Evolutionary conservation across 1,284 basidiomycete genomes (phyloP).

Genomic region (Sporisorium exsertum): DNA sequence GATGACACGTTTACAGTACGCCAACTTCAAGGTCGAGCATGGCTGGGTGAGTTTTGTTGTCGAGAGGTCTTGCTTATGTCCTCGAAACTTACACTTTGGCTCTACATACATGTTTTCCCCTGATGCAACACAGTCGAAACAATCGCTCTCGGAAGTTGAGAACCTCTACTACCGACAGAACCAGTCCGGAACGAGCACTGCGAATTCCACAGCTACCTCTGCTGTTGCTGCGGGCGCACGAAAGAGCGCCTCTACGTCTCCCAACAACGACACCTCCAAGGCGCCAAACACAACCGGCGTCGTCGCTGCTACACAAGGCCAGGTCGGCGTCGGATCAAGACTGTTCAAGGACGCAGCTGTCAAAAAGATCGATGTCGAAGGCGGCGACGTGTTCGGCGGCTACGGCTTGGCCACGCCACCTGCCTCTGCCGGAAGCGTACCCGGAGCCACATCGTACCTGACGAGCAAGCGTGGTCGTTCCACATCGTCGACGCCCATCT

Average conservation of each 20-base stretch:
- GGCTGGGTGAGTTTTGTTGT: constrained; percentile 55
- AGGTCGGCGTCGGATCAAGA: constrained; percentile 25
- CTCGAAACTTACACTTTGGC: constrained; percentile 8
- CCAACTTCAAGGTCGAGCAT: constrained; percentile 66
- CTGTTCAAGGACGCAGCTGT: constrained; percentile 51
- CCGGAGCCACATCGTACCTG: constrained; percentile 37
- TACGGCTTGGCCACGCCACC: constrained; percentile 52
- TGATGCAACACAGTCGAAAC: constrained; percentile 45
- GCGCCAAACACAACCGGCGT: constrained; percentile 28
- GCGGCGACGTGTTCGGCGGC: constrained; percentile 51
- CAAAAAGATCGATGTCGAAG: constrained; percentile 45
- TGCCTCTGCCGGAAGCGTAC: constrained; percentile 39
- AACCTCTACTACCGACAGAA: constrained; percentile 64
- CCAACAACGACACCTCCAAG: constrained; percentile 28
- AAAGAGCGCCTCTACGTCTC: constrained; percentile 36
- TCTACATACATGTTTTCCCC: neutral
- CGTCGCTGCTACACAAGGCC: constrained; percentile 9
- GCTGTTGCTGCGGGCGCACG: constrained; percentile 6
- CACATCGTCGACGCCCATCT: constrained; percentile 39
- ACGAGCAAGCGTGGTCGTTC: constrained; percentile 40
- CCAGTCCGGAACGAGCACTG: constrained; percentile 20
- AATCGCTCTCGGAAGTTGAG: constrained; percentile 66
- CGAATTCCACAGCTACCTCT: constrained; percentile 1
- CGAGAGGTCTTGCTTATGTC: neutral
- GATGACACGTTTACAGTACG: constrained; percentile 62